phyloP scores from a whole-genome alignment of 805 yeast genomes.

The Starmera dryadoides region DNA sequence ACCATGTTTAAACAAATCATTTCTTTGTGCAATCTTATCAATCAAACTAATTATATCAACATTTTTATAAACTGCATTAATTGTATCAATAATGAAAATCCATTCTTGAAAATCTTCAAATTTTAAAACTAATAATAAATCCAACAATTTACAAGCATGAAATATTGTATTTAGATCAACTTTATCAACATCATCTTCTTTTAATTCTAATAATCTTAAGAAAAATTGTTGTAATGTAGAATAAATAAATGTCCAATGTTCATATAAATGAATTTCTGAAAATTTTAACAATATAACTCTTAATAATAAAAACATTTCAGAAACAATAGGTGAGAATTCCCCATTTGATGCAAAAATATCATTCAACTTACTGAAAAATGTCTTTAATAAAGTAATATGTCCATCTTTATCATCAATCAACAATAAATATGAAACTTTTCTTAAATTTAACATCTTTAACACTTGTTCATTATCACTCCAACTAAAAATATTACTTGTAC shows the following conservation, averaged over 20 bases:
- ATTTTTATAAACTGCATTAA: slow-evolving; percentile 45
- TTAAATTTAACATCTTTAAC: slow-evolving; percentile 43
- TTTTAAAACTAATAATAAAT: slow-evolving; percentile 57
- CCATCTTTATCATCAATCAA: slow-evolving; percentile 55
- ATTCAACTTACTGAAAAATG: slow-evolving; percentile 40
- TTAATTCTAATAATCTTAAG: slow-evolving; percentile 22
- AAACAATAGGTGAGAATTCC: slow-evolving; percentile 21
- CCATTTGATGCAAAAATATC: slow-evolving; percentile 26
- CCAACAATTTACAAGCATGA: slow-evolving; percentile 72
- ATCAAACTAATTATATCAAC: slow-evolving; percentile 19
- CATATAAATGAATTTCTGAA: slow-evolving; percentile 54
- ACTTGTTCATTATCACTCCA: slow-evolving; percentile 69
- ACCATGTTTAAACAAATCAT: slow-evolving; percentile 14
- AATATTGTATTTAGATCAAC: slow-evolving; percentile 37
- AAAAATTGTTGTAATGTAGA: slow-evolving; percentile 54
- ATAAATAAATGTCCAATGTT: slow-evolving; percentile 63
- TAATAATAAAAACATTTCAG: slow-evolving; percentile 48
- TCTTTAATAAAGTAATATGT: slow-evolving; percentile 39
- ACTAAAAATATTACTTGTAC: slow-evolving; percentile 49
- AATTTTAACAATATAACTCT: slow-evolving; percentile 61
- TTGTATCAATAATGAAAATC: slow-evolving; percentile 72
- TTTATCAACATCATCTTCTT: slow-evolving; percentile 22
- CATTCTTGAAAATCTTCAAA: slow-evolving; percentile 84
- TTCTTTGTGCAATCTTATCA: slow-evolving; percentile 14
- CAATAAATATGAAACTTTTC: slow-evolving; percentile 57